Percentiles rank a stretch among this genome's conserved stretches.
Conservation (phyloP, 768 basidiomycete species). For the Hericium erinaceus region DNA sequence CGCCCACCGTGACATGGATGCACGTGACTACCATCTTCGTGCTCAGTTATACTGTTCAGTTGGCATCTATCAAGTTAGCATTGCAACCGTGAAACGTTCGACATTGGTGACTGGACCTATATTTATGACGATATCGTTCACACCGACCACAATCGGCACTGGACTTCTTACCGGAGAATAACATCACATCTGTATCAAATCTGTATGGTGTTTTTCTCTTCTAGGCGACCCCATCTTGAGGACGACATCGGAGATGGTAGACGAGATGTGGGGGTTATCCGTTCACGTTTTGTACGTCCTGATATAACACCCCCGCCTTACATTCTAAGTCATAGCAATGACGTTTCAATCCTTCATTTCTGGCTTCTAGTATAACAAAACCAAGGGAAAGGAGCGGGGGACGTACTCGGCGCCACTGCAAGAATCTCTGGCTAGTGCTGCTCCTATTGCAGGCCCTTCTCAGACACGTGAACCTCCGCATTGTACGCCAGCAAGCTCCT, state of each 20-base stretch:
- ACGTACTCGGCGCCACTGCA: conserved; percentile 7
- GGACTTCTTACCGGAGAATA: too few relatives aligned
- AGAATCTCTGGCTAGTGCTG: conserved; percentile 12
- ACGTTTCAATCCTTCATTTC: not conserved
- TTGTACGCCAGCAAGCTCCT: not conserved
- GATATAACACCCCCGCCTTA: not conserved
- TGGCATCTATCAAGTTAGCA: too few relatives aligned
- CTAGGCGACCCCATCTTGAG: conserved; percentile 24
- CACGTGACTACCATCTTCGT: too few relatives aligned
- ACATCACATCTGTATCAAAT: conserved; percentile 10
- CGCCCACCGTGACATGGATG: too few relatives aligned
- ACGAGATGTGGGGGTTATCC: conserved; percentile 24
- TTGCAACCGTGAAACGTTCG: too few relatives aligned
- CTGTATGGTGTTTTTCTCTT: conserved; percentile 32
- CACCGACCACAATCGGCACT: too few relatives aligned
- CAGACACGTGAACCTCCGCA: conserved; percentile 6
- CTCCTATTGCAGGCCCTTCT: conserved; percentile 11
- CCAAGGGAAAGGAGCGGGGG: conserved; percentile 23
- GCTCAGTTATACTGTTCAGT: too few relatives aligned
- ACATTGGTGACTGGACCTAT: too few relatives aligned
- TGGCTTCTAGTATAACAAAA: conserved; percentile 22
- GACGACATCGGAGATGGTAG: conserved; percentile 11
- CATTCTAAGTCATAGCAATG: not conserved
- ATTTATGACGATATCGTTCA: too few relatives aligned
- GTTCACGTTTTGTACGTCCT: conserved; percentile 29